Conservation (phyloP, 179 eudicot genomes). For the Monotropa hypopitys region DNA sequence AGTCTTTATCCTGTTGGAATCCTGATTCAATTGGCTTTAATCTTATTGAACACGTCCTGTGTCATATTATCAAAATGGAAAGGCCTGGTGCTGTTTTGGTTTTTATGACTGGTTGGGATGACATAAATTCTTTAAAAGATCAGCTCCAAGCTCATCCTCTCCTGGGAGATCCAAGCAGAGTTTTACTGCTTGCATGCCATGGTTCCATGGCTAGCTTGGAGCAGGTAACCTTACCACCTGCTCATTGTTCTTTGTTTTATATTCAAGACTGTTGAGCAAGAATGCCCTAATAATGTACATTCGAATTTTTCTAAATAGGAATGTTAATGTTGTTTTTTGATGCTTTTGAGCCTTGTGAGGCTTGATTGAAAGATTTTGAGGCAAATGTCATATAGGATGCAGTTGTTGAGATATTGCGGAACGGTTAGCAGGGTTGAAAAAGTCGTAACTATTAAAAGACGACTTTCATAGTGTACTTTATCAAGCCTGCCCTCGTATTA, state of each 20-base stretch:
- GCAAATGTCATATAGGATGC: too few species aligned
- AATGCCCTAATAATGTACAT: not conserved
- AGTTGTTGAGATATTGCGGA: too few species aligned
- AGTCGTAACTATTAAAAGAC: too few species aligned
- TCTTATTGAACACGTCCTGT: constrained; percentile 59
- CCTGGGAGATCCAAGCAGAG: constrained; percentile 56
- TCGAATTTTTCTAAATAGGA: not conserved
- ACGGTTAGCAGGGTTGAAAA: too few species aligned
- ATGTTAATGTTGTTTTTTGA: not conserved
- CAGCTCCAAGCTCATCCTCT: constrained; percentile 56
- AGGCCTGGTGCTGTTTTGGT: constrained; percentile 74
- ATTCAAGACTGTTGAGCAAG: not conserved
- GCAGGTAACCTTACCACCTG: constrained; percentile 40
- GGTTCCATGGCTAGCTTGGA: constrained; percentile 90
- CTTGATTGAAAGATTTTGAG: too few species aligned
- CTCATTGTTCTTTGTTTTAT: not conserved
- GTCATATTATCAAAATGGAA: constrained; percentile 59
- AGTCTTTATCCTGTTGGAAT: constrained; percentile 86
- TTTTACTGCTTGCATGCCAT: constrained; percentile 83
- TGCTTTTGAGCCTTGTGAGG: not conserved
- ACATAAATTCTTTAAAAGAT: constrained; percentile 71
- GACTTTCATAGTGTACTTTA: too few species aligned
- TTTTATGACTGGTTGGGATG: constrained; percentile 97
- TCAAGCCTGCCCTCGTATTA: too few species aligned
- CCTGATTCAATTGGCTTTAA: constrained; percentile 81